Evolutionary conservation across 2,329 filamentous ascomycete species (phyloP), one percentile per base, ranked within the genome.

Genomic region (Ramularia collo-cygni): DNA sequence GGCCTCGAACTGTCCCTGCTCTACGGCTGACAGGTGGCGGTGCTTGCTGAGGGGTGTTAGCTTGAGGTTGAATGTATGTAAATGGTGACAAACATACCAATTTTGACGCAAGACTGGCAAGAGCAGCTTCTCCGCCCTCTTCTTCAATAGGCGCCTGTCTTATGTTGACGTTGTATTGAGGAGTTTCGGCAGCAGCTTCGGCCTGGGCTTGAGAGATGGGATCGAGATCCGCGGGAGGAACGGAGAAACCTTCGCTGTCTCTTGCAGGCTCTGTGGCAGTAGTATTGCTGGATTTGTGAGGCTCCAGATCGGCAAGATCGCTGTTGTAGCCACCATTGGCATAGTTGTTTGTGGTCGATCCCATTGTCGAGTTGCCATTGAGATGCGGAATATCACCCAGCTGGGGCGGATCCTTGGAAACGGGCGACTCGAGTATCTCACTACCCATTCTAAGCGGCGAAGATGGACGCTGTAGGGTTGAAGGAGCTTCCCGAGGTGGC

Each of bases 161-260:
- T 37, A 93, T 93, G 57, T 79, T 86, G 37, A 93, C 73, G 61
- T 85, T 90, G 67, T 88, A 88, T 43, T 73, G 69, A 7, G 79
- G 69, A 33, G 79, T 75, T 35, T 81, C 77, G 9, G 65, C 68
- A 28, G 47, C 43, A 7, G 74, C 77, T 57, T 88, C 84, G 30
- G 73, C 72, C 60, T 88, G 75, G 6, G 84, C 85, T 57, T 82
- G 77, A 0, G 84, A 82, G 42, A 90, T 67, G 28, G 68, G 64
- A 49, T 72, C 70, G 14, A 63, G 56, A 71, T 59, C 81, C 70
- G 76, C 68, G 0, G 77, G 71, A 0, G 82, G 84, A n/a, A 90
- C 75, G 3, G 75, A 82, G 57, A 81, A 92, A 5, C 85, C 86
- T 49, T 93, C 85, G 0, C 77, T 67, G 57, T 92, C 86, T 57